These are phyloP conservation scores for Suillus subaureus DNA, from an alignment of 768 basidiomycete genomes.

Conservation along the genomic window DNA sequence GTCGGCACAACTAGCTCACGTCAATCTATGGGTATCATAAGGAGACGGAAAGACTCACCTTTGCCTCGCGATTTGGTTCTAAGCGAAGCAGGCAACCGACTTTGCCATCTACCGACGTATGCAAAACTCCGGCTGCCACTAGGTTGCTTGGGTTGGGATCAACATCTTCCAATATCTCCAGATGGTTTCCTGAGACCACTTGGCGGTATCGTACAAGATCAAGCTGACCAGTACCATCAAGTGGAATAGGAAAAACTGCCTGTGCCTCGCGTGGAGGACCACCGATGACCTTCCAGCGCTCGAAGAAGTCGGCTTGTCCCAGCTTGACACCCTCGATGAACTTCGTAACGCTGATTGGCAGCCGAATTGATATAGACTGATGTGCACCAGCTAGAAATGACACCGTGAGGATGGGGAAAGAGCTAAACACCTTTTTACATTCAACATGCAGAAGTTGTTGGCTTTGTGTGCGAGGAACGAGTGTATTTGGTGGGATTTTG, in stretches of 20 bases:
- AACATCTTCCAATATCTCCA: constrained; percentile 79
- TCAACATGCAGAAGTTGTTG: constrained; percentile 95
- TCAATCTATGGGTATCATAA: constrained; percentile 4
- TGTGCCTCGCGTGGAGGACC: constrained; percentile 94
- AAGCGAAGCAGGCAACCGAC: constrained; percentile 92
- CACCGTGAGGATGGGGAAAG: constrained; percentile 77
- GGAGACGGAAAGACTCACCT: constrained; percentile 52
- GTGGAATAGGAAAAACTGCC: constrained; percentile 75
- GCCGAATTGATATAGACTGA: constrained; percentile 78
- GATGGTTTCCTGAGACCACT: constrained; percentile 74
- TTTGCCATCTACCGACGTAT: constrained; percentile 90
- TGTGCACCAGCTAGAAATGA: constrained; percentile 94
- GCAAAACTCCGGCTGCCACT: constrained; percentile 94
- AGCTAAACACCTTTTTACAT: constrained; percentile 84
- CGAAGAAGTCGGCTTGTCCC: constrained; percentile 86
- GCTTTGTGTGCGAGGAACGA: constrained; percentile 82
- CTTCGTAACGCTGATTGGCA: constrained; percentile 88
- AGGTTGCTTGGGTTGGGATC: constrained; percentile 95
- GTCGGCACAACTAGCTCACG: constrained; percentile 72
- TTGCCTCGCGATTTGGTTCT: constrained; percentile 95
- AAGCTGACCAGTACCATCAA: constrained; percentile 69
- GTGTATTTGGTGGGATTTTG: constrained; percentile 84
- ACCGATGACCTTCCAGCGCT: constrained; percentile 97
- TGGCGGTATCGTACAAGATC: constrained; percentile 74
- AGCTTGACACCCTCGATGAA: constrained; percentile 95